Evolutionary conservation across 257 asterid species (phyloP), one percentile per base, ranked within the genome.

Genomic region (Ligustrum vulgare): DNA sequence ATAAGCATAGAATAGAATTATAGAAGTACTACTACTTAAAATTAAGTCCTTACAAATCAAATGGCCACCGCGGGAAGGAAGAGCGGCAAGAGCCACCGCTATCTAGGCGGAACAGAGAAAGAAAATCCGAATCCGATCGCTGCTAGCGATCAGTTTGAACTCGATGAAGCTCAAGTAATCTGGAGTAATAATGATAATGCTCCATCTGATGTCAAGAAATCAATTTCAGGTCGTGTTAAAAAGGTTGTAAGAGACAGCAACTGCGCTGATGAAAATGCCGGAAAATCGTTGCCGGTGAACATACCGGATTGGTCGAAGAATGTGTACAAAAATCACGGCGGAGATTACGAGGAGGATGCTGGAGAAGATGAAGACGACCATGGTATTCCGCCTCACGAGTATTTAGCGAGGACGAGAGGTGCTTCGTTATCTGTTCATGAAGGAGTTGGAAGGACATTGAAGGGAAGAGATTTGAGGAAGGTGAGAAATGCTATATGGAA

Each of bases 401-500:
- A 76, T 43, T 63, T 80, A 20, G 78, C 81, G 2, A 71, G 80
- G 62, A 76, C 60, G 4, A 76, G 78, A 76, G 81, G 31, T 33
- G 84, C 78, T 54, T 76, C 84, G 7, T 49, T 76, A 15, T 80
- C 81, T 0, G 78, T 80, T n/a, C 77, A 71, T 0, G 80, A 80
- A 71, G 83, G 80, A 25, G 20, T 76, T 10, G 81, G 81, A 2
- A 72, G 81, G 77, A 76, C 81, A 5, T 47, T 80, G 15, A 80
- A 80, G 64, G 84, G 84, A 60, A 80, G 84, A 47, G 84, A 76
- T 68, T 67, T 80, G 78, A 71, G 81, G 33, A 67, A 77, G 49
- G 62, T 80, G 63, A 67, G 84, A 43, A 69, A 80, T 72, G 78
- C 81, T 15, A 63, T 80, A 66, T 72, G 71, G 81, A 80, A 80